These are phyloP conservation scores for Viola odorata DNA, from an alignment of 345 rosid species.

Conservation along the genomic window DNA sequence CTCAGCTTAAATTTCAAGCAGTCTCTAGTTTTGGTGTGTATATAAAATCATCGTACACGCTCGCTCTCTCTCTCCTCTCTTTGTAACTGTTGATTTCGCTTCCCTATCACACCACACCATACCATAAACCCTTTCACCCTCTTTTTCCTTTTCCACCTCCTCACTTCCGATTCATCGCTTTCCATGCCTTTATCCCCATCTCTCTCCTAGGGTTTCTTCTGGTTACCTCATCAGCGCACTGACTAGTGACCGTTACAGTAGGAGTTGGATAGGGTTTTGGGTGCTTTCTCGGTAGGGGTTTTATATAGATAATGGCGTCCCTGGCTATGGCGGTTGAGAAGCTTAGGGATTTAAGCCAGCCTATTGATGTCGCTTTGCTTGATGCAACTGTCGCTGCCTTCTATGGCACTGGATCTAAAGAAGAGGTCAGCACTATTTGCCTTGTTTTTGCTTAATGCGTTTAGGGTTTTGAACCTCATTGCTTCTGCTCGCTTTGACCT, in stretches of 20 bases:
- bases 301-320: constrained; percentile 12
- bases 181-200: neutral
- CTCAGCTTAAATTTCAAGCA: constrained; percentile 88
- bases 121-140: constrained; percentile 5
- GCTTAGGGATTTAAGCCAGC: constrained; percentile 88
- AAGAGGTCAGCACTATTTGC: constrained; percentile 51
- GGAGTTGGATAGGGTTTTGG: constrained; percentile 7
- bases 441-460: neutral
- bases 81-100: constrained; percentile 5
- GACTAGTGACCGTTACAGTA: neutral
- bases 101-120: neutral
- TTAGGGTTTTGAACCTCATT: neutral
- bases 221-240: neutral
- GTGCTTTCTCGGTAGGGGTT: neutral
- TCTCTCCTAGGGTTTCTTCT: constrained; percentile 52
- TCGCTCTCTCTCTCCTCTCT: constrained; percentile 1
- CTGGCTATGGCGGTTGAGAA: constrained; percentile 90
- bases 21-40: constrained; percentile 29
- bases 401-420: constrained; percentile 99
- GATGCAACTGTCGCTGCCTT: constrained; percentile 98
- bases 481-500: neutral
- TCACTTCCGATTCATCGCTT: constrained; percentile 26
- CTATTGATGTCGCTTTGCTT: constrained; percentile 84
- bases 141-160: constrained; percentile 8
- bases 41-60: constrained; percentile 9